These are phyloP conservation scores for Tuber melanosporum DNA, from an alignment of 495 filamentous ascomycete species.

Conservation along the genomic window DNA sequence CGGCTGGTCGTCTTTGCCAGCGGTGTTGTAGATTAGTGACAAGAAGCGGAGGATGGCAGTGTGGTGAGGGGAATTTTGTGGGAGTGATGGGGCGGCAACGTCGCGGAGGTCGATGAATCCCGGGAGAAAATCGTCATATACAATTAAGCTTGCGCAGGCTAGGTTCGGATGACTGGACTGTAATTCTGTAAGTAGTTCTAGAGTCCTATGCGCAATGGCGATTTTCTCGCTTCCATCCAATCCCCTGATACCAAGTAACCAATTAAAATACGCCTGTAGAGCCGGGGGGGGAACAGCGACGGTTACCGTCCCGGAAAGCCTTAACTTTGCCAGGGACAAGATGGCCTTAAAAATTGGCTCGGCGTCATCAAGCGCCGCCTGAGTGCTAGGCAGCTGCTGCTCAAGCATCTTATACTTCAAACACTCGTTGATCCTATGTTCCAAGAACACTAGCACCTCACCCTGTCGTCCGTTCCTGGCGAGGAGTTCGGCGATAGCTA, in stretches of 20 bases:
- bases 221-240: background rate
- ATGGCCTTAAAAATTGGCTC: background rate
- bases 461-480: background rate
- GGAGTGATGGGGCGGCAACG: background rate
- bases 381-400: background rate
- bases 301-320: background rate
- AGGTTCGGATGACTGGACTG: background rate
- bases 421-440: background rate
- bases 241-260: background rate
- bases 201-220: background rate
- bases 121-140: background rate
- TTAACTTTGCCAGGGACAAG: background rate
- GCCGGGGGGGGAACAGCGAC: background rate
- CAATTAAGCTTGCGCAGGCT: background rate
- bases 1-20: slow-evolving; percentile 4
- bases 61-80: background rate
- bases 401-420: background rate
- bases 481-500: background rate
- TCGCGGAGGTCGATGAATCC: background rate
- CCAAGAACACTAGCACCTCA: background rate
- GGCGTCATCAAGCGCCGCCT: background rate
- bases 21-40: background rate
- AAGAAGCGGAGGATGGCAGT: background rate
- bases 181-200: background rate
- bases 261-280: background rate